Percentiles rank a stretch among this genome's conserved stretches.
Evolutionary conservation across 495 filamentous ascomycete genomes (phyloP).

Genomic region (Aspergillus egyptiacus): DNA sequence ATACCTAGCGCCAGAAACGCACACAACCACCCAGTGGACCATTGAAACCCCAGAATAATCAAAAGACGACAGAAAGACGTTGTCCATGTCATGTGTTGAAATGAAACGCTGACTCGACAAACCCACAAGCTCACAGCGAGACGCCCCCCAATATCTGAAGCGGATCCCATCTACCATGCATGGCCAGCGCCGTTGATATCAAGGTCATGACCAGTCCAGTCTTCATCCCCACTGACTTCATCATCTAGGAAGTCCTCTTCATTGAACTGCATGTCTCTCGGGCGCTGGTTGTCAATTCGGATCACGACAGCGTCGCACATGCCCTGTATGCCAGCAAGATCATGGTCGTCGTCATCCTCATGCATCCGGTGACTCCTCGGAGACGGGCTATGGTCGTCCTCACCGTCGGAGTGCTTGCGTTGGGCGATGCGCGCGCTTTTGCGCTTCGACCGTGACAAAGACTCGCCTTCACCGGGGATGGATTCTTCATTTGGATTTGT

Average conservation of each 20-base stretch:
- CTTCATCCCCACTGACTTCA: constrained; percentile 66
- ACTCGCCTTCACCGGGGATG: background rate
- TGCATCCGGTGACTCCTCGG: background rate
- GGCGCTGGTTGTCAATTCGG: constrained; percentile 75
- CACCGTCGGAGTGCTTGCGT: constrained; percentile 20
- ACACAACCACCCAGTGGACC: too few species aligned
- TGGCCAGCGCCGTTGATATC: constrained; percentile 21
- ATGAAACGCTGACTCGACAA: too few species aligned
- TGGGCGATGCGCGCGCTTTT: constrained; percentile 39
- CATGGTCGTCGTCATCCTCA: constrained; percentile 17
- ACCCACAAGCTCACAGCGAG: too few species aligned
- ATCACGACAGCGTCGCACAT: constrained; percentile 77
- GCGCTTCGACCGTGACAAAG: constrained; percentile 29
- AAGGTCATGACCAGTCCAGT: constrained; percentile 58
- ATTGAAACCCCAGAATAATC: too few species aligned
- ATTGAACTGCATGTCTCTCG: constrained; percentile 61
- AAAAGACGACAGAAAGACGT: too few species aligned
- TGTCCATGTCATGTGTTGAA: too few species aligned
- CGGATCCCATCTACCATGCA: constrained; percentile 25
- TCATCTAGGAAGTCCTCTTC: constrained; percentile 77
- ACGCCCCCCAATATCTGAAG: too few species aligned
- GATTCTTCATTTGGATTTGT: background rate
- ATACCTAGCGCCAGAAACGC: too few species aligned
- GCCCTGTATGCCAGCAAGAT: constrained; percentile 54
- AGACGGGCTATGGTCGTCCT: constrained; percentile 9